Percentiles rank a stretch among this genome's conserved stretches.
phyloP scores from a whole-genome alignment of 805 yeast genomes.

The Starmerella roubikii region DNA sequence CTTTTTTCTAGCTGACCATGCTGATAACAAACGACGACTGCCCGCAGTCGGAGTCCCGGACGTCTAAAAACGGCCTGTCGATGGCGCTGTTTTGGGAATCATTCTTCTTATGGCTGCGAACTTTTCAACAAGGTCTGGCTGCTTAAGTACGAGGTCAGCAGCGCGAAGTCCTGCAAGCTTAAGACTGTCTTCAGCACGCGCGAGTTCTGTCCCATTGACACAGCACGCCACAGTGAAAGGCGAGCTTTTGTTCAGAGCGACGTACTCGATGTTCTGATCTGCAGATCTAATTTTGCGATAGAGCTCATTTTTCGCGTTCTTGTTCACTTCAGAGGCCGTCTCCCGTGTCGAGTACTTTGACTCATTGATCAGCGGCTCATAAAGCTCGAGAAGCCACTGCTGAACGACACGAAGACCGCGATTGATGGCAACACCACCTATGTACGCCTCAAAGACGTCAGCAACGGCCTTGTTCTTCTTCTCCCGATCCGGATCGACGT shows the following conservation, averaged over 20 bases:
- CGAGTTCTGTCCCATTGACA: conserved; percentile 52
- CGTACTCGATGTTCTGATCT: conserved; percentile 45
- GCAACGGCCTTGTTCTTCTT: conserved; percentile 50
- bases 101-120: conserved; percentile 43
- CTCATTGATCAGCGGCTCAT: conserved; percentile 24
- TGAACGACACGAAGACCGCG: conserved; percentile 22
- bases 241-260: conserved; percentile 30
- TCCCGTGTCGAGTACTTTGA: conserved; percentile 1
- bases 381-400: conserved; percentile 26
- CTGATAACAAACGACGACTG: no score
- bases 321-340: conserved; percentile 30
- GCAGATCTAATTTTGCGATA: conserved; percentile 66
- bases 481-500: conserved; percentile 6
- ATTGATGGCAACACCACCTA: conserved; percentile 54
- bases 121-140: conserved; percentile 47
- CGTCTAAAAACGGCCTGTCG: no score
- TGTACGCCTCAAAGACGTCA: conserved; percentile 86
- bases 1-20: no score
- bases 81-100: conserved; percentile 14
- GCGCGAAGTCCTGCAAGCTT: conserved; percentile 76
- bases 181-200: conserved; percentile 56
- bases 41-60: no score
- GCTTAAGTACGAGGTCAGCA: conserved; percentile 63
- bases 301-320: conserved; percentile 62
- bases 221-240: conserved; percentile 53